Base-by-base conservation (phyloP, 805 yeast species). In the Metschnikowia picachoensis region DNA sequence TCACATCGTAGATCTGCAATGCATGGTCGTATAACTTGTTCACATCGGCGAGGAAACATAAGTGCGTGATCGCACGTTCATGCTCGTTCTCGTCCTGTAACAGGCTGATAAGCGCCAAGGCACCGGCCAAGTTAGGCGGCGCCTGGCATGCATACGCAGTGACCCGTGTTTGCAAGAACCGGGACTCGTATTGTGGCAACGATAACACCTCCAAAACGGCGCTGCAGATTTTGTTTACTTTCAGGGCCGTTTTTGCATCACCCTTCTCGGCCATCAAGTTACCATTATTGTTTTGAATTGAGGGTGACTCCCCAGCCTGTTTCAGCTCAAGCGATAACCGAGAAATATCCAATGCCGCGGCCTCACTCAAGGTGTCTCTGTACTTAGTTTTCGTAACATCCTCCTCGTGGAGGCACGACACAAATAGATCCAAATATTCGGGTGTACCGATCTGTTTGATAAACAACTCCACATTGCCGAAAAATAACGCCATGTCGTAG, bases 81-180 rank as follows among this genome's bases (percentile, higher is more conserved):
- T 62, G 65, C 37, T 77, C 77, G 8, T 68, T 73, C 35, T 71
- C 67, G 39, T 71, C 68, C 7, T 70, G 66, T 47, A 84, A 68
- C 0, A 77, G 59, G 1, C 83, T 75, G 46, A 90, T 83, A 42
- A 87, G 66, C 25, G 60, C 60, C 46, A 94, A 72, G 0, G 98
- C 98, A 28, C 81, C 84, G 30, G 73, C 78, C 41, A 90, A 73
- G 56, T 86, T 87, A 13, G 97, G 90, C 2, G 99, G 99, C 35
- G 76, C 80, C 68, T 87, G 87, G 64, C 96, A 88, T 0, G 97
- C 96, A 60, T 85, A 87, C 0, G 97, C 96, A 3, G 99, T 92
- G 46, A 94, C 77, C 16, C 86, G 79, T 1, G 94, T 78, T 62
- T 88, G 95, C 45, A 85, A 62, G 57, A 86, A 87, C 52, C 75